Base-by-base conservation (phyloP, 208 protist genomes). In the Polymyxa betae region DNA sequence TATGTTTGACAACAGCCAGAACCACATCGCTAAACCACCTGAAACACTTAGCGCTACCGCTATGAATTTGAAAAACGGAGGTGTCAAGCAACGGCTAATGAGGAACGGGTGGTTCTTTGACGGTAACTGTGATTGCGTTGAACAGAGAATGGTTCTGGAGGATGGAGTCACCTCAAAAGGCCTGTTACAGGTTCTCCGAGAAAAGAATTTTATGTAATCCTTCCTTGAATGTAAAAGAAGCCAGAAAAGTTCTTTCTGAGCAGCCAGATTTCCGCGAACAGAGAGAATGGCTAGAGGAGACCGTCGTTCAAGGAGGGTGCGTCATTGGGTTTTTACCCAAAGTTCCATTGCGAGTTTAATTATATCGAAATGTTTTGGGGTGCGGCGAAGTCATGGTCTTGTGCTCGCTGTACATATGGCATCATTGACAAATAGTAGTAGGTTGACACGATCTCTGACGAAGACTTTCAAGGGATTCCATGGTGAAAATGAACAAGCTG, bases 361-460 rank as follows among this genome's bases (percentile, higher is more conserved):
- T n/a, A n/a, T n/a, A n/a, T n/a, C n/a, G 49, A 60, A 60, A 60
- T 60, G 49, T 60, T 60, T 60, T 60, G 49, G 49, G 49, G 49
- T 60, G 49, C 49, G 24, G 49, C 49, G 12, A 60, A 60, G 24
- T 5, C 49, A 24, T 60, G 5, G 5, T 60, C 49, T 29, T 29
- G 49, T 29, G 49, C 49, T 60, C 49, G 49, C 5, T 60, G 49
- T 24, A 60, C 49, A 60, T 60, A 29, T 60, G 12, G 49, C 49
- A 29, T 60, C 24, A 24, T 29, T 24, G 49, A 60, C 5, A n/a
- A n/a, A n/a, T n/a, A n/a, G n/a, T n/a, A n/a, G n/a, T n/a, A n/a
- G n/a, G n/a, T n/a, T n/a, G n/a, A n/a, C n/a, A n/a, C n/a, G n/a
- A n/a, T n/a, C n/a, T n/a, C n/a, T n/a, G n/a, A n/a, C n/a, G n/a